Evolutionary conservation across 129 eudicot species (phyloP).

Genomic region (Rutidosis leptorrhynchoides): DNA sequence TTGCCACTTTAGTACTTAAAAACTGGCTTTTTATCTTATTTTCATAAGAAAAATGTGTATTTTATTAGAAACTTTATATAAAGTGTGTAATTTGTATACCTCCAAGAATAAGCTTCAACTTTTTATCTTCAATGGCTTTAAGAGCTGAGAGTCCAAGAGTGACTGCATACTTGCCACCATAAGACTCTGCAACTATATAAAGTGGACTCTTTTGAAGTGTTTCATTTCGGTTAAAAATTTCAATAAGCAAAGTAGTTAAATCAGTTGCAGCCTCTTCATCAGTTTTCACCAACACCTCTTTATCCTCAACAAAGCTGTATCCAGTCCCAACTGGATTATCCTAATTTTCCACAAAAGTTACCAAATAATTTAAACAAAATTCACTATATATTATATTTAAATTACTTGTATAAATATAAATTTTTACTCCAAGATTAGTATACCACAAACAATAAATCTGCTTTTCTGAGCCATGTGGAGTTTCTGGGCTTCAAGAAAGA

Average conservation of each 20-base stretch:
- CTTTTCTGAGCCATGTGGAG: slow-evolving; percentile 76
- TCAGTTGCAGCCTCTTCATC: slow-evolving; percentile 72
- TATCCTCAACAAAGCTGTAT: slow-evolving; percentile 71
- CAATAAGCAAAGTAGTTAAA: slow-evolving; percentile 52
- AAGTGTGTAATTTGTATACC: slow-evolving; percentile 33
- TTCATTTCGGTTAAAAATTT: slow-evolving; percentile 41
- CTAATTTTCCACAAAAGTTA: slow-evolving; percentile 31
- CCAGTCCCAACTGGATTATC: slow-evolving; percentile 89
- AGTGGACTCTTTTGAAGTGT: slow-evolving; percentile 59
- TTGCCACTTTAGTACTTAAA: too few species aligned
- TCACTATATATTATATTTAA: too few species aligned
- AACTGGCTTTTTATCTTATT: not conserved
- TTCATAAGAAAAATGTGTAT: not conserved
- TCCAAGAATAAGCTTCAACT: slow-evolving; percentile 66
- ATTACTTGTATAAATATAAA: too few species aligned
- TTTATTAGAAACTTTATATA: not conserved
- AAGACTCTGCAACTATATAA: slow-evolving; percentile 79
- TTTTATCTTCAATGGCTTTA: slow-evolving; percentile 55
- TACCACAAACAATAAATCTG: slow-evolving; percentile 93
- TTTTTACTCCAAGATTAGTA: not conserved
- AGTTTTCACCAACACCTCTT: slow-evolving; percentile 47
- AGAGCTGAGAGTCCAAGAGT: slow-evolving; percentile 70
- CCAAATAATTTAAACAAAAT: not conserved
- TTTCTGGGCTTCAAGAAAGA: slow-evolving; percentile 70
- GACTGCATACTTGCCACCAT: slow-evolving; percentile 75